Evolutionary conservation across 108 stramenopile genomes (phyloP), one percentile per base, ranked within the genome.

Genomic region (Cyclostephanos invisitatus): DNA sequence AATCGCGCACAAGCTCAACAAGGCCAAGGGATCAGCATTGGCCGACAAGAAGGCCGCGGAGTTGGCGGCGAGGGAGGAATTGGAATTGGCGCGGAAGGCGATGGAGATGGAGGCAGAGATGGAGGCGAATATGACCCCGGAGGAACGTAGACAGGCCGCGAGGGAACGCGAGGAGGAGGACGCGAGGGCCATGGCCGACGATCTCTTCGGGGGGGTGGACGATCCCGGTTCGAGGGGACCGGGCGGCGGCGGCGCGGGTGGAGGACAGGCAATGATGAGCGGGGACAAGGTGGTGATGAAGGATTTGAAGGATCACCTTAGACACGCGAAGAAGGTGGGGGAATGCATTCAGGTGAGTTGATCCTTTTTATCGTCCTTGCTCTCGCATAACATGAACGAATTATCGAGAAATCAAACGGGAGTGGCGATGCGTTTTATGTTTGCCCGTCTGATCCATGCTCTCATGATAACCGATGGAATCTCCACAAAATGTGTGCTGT

Each of bases 281-380:
- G 86, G 85, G 9, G 94, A 92, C 64, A 84, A 77, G 67, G 73
- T 96, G 22, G 84, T 86, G 18, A 62, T 96, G 83, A 91, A 85
- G 50, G 91, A 92, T 77, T 64, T 96, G 79, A 92, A 93, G 78
- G 92, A 93, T 68, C 92, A 93, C 74, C 86, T 96, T 78, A 86
- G 88, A 79, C 92, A 96, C 79, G 95, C 95, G 11, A 77, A 81
- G 62, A 89, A 89, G 63, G 87, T 93, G 59, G 89, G 85, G 42
- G 81, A 84, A 56, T 78, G 82, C 61, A 82, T 95, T 77, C 83
- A 87, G 83, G 90, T 91, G 63, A 79, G 85, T 55, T 53, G 64
- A 25, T 64, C 9, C 18, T 54, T 58, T 50, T 44, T 55, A 0
- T 64, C 55, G 15, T 63, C 22, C 20, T 9, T 54, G 0, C 3